Percentiles rank a stretch among this genome's conserved stretches.
phyloP scores from a whole-genome alignment of 148 eudicot species.

The Amaranthus cruentus region DNA sequence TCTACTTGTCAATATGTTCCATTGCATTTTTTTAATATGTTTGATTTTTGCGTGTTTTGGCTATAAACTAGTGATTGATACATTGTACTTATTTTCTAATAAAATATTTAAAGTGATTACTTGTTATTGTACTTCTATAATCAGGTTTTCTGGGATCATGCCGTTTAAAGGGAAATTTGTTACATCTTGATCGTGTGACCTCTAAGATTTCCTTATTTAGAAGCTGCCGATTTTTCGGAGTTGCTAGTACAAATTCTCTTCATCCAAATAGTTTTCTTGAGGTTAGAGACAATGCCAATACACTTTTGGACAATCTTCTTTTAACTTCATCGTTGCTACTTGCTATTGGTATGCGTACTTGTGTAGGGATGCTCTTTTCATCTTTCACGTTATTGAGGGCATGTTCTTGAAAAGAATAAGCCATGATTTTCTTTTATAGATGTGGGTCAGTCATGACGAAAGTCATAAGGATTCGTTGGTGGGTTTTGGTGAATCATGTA shows the following conservation, averaged over 20 bases:
- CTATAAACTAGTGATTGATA: too few species aligned
- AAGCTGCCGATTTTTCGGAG: constrained; percentile 1
- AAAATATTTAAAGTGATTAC: not conserved
- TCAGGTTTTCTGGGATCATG: constrained; percentile 18
- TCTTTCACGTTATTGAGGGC: not conserved
- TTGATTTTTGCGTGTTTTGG: too few species aligned
- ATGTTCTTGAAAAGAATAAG: not conserved
- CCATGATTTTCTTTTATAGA: not conserved
- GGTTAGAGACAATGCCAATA: constrained; percentile 11
- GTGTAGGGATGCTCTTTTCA: not conserved
- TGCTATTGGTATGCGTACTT: not conserved
- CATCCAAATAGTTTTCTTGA: constrained; percentile 1
- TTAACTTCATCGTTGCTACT: not conserved
- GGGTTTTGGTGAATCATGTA: too few species aligned
- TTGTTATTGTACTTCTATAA: not conserved
- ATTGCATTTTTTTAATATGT: too few species aligned
- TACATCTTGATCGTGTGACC: constrained; percentile 16
- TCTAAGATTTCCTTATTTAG: constrained; percentile 19
- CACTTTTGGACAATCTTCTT: not conserved
- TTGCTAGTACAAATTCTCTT: constrained; percentile 1
- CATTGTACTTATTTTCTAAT: too few species aligned
- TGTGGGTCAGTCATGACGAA: not conserved
- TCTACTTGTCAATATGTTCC: too few species aligned
- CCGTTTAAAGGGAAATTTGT: constrained; percentile 14
- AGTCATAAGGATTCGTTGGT: too few species aligned